Base-by-base conservation (phyloP, 306 rosid species). In the Amphicarpaea edgeworthii region DNA sequence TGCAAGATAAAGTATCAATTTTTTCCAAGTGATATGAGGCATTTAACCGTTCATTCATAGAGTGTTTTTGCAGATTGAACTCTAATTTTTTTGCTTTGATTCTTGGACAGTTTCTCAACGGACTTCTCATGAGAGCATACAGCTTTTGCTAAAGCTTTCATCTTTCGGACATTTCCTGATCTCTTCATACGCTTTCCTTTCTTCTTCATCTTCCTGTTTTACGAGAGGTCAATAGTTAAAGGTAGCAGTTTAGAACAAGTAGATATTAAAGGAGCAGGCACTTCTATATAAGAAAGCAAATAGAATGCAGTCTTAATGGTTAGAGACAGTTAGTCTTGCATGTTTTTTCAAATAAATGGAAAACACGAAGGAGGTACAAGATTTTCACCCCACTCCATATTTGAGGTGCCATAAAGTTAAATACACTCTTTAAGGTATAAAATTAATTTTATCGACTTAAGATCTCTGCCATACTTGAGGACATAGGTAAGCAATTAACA, bases 141-240 rank as follows among this genome's bases (percentile, higher is more conserved):
- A 38, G 97, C 98, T 80, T 89, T 94, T 16, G 80, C 93, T 6
- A 79, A 61, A 37, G 93, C 91, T 70, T 90, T 94, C 81, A 59
- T 82, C 81, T 85, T 88, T 61, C 97, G 83, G 5, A 55, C 97
- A 76, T 86, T 90, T 84, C 90, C 82, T 2, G 97, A 57, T 86
- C 97, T 88, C 91, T 94, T 94, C 98, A 91, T 83, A 42, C 84
- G 90, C 79, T 92, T 86, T 77, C 96, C 97, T 60, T 86, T 89
- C 84, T 85, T 85, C 78, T 85, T 94, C 61, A 79, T 62, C 83
- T 86, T 94, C 70, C 97, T 94, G 91, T 79, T 73, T 53, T 81
- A 40, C 32, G 80, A 66, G 45, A 66, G 5, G 23, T 62, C 71
- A 53, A 62, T 12, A 57, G 70, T 66, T 71, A 81, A 38, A 80